Evolutionary conservation across 441 rosid species (phyloP).

Genomic region (Eutrema salsugineum): DNA sequence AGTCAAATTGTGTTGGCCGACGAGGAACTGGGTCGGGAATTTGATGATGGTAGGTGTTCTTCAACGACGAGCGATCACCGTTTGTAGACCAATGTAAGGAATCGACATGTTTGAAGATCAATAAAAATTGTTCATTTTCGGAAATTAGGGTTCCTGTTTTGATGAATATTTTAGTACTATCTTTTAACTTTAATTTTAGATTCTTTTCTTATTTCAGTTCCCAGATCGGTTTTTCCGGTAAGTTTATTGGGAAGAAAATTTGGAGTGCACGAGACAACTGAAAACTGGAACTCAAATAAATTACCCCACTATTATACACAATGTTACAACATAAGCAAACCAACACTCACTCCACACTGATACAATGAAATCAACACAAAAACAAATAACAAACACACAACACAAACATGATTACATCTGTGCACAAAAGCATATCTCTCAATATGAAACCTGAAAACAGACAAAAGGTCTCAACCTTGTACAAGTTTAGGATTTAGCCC

Average conservation of each 20-base stretch:
- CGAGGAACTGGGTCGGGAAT: constrained; percentile 23
- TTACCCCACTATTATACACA: neutral
- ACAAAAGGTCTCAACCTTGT: neutral
- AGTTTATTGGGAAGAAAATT: neutral
- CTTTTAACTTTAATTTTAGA: no score
- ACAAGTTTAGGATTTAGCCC: constrained; percentile 43
- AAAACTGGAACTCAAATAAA: neutral
- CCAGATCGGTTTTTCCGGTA: neutral
- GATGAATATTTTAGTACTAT: no score
- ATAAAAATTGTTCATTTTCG: no score
- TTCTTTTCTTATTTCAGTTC: neutral
- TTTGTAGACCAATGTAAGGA: no score
- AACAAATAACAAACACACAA: neutral
- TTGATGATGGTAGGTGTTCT: no score
- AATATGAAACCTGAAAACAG: neutral
- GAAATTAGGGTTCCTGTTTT: no score
- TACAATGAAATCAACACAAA: constrained; percentile 11
- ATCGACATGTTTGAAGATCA: no score
- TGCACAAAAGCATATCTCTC: neutral
- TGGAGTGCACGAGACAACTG: neutral
- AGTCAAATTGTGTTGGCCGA: constrained; percentile 43
- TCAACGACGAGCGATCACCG: no score
- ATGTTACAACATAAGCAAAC: neutral
- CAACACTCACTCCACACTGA: constrained; percentile 13
- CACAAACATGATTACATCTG: constrained; percentile 1